These are phyloP conservation scores for Malus sieversii DNA, from an alignment of 306 rosid species.

Conservation along the genomic window DNA sequence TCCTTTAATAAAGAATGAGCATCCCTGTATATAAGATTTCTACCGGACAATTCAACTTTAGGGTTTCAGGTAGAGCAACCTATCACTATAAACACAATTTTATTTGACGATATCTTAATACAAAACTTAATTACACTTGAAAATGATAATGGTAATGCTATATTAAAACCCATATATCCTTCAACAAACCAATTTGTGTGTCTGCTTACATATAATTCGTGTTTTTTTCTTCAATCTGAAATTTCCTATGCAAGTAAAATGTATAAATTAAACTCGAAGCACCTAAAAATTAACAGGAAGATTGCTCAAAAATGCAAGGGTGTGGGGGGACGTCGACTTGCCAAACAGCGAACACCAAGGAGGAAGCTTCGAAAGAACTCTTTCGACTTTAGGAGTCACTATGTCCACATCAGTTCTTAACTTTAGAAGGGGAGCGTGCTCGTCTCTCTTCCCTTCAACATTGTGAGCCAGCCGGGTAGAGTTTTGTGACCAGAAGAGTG, in stretches of 20 bases:
- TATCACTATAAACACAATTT: background rate
- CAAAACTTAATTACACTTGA: background rate
- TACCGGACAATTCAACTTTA: background rate
- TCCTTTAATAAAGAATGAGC: too few relatives aligned
- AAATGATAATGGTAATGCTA: background rate
- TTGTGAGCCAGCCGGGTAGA: conserved; percentile 15
- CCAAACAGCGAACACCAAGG: conserved; percentile 88
- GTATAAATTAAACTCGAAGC: background rate
- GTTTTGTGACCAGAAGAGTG: conserved; percentile 49
- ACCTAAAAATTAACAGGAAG: conserved; percentile 57
- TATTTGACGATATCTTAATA: background rate
- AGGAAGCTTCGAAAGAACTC: conserved; percentile 68
- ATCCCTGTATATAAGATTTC: too few relatives aligned
- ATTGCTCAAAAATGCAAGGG: conserved; percentile 58
- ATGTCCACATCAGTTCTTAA: conserved; percentile 68
- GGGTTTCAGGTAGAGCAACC: background rate
- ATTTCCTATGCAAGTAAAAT: background rate
- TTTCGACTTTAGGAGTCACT: conserved; percentile 48
- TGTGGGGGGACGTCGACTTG: conserved; percentile 76
- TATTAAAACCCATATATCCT: background rate
- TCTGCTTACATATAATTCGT: background rate
- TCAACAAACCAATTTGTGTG: background rate
- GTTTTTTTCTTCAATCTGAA: background rate
- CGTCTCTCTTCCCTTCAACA: conserved; percentile 8
- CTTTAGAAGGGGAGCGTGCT: conserved; percentile 48